Percentiles rank a stretch among this genome's conserved stretches.
These are phyloP conservation scores for Nigrospora osmanthi DNA, from an alignment of 2,329 filamentous ascomycete species.

Conservation along the genomic window DNA sequence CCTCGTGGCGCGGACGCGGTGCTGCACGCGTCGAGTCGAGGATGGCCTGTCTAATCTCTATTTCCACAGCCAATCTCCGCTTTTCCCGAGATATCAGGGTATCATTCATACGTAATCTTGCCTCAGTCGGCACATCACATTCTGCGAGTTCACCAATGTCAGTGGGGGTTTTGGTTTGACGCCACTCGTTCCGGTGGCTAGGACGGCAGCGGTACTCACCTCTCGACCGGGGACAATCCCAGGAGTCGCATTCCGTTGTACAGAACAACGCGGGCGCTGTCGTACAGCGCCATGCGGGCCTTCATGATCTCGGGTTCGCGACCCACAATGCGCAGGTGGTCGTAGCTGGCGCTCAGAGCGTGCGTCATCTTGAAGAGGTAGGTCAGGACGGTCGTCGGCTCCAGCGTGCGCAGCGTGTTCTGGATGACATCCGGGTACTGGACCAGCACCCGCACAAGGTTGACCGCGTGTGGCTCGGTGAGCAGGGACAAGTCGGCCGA, in stretches of 20 bases:
- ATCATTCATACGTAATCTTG: too few species aligned
- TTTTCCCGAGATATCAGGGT: too few species aligned
- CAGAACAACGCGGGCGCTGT: slow-evolving; percentile 65
- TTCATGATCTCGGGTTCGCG: slow-evolving; percentile 64
- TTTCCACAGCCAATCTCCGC: too few species aligned
- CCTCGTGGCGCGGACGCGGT: too few species aligned
- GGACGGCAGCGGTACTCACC: slow-evolving; percentile 18
- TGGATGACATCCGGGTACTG: slow-evolving; percentile 81
- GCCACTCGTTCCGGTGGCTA: too few species aligned
- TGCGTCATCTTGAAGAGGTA: slow-evolving; percentile 67
- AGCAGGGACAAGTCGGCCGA: slow-evolving; percentile 52
- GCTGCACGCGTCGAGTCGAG: too few species aligned
- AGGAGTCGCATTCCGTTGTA: slow-evolving; percentile 78
- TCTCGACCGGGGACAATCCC: slow-evolving; percentile 70
- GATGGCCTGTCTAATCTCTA: too few species aligned
- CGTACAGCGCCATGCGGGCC: slow-evolving; percentile 72
- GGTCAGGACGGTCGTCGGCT: slow-evolving; percentile 59
- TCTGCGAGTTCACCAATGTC: too few species aligned
- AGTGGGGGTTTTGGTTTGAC: too few species aligned
- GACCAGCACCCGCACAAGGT: slow-evolving; percentile 64
- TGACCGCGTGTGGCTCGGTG: slow-evolving; percentile 48
- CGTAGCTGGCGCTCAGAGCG: slow-evolving; percentile 70
- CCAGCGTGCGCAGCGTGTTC: slow-evolving; percentile 78
- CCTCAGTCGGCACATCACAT: too few species aligned
- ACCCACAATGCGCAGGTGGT: slow-evolving; percentile 74